Evolutionary conservation across 164 flowering plant species (phyloP), one percentile per base, ranked within the genome.

Genomic region (Liquidambar formosana): DNA sequence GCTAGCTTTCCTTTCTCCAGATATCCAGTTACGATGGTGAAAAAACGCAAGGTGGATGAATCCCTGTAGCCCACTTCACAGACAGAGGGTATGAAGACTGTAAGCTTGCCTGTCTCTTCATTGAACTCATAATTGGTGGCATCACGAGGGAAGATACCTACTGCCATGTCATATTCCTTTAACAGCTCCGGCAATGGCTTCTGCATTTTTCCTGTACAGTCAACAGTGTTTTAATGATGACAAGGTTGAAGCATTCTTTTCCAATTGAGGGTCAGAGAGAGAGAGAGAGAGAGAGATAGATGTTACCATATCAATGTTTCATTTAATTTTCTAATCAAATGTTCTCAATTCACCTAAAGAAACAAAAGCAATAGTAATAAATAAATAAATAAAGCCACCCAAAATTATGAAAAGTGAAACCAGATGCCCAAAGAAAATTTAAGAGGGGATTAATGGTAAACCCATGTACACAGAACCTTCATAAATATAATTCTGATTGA

Each of bases 41-140:
- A 65, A 66, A 90, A 91, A 6, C 99, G 92, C 78, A 92, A 53
- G 16, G 88, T 91, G 13, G 97, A 89, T 23, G 90, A 85, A 75
- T 94, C 99, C 73, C 60, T 91, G 83, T 93, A 95, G 23, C 97
- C 94, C 60, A 95, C 99, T 78, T 95, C 99, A 68, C 97, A 91
- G 5, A 86, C 63, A 27, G 83, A 61, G 9, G 95, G 97, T 15
- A 93, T 88, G 76, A 75, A 89, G 54, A 95, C 96, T 6, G 81
- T 88, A n/a, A 95, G 87, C 86, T 88, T 91, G 61, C 81, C 61
- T 2, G 97, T 95, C 75, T 86, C 94, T 71, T 91, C 97, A 64
- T 95, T 87, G 81, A 91, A 93, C 77, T 95, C 99, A 49, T 93
- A 95, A 73, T 92, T 90, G 67, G 97, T 95, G 19, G 97, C 99